Conservation (phyloP, 805 yeast genomes). For the Candida saitoana region DNA sequence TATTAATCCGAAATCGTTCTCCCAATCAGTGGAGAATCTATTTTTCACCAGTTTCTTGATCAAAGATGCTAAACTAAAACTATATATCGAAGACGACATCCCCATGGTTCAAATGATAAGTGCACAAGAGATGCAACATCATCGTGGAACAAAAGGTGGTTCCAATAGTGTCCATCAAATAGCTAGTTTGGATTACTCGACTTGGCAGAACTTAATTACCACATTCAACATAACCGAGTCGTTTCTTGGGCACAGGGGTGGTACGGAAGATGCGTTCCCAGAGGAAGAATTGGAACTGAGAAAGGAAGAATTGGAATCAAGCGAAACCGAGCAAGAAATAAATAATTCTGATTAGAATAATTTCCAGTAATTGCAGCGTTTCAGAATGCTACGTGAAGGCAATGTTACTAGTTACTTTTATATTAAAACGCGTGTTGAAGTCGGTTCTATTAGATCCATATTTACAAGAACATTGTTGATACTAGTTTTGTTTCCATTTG, state of each 20-base stretch:
- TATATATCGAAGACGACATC: constrained; percentile 46
- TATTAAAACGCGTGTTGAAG: no score
- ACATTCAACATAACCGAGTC: constrained; percentile 53
- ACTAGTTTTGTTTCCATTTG: no score
- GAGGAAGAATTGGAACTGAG: constrained; percentile 12
- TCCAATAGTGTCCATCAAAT: constrained; percentile 58
- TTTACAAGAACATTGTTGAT: no score
- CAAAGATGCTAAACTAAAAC: constrained; percentile 60
- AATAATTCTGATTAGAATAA: background rate
- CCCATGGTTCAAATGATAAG: constrained; percentile 40
- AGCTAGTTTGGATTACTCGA: constrained; percentile 60
- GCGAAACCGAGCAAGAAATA: constrained; percentile 1
- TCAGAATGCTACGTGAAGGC: no score
- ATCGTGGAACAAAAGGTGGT: constrained; percentile 18
- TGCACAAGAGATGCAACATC: constrained; percentile 15
- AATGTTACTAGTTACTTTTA: no score
- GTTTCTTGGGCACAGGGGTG: constrained; percentile 44
- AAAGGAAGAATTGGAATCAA: constrained; percentile 12
- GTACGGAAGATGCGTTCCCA: constrained; percentile 22
- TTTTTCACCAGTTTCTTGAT: constrained; percentile 79
- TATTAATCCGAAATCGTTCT: constrained; percentile 71
- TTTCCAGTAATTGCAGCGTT: no score
- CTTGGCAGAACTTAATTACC: constrained; percentile 60
- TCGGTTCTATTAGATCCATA: no score
- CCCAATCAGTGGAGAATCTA: constrained; percentile 78